Evolutionary conservation across 2,329 filamentous ascomycete species (phyloP).

Genomic region (Trichoderma cornu-damae): DNA sequence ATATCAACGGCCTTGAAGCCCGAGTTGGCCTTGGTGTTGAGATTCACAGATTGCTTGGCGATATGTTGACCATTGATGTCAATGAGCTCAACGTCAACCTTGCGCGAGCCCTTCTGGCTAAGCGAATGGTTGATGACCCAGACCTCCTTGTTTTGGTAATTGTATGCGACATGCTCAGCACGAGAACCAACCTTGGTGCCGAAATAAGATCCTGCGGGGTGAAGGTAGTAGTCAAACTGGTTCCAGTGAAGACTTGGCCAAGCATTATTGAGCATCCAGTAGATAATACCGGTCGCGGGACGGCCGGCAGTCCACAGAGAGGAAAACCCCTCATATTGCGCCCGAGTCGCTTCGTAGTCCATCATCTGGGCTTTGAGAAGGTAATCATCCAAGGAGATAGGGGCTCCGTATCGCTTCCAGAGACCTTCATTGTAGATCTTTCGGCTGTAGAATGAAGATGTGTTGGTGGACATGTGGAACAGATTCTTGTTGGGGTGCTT

Average conservation of each 20-base stretch:
- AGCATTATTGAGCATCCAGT: constrained; percentile 64
- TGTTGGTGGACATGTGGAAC: constrained; percentile 56
- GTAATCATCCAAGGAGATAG: constrained; percentile 52
- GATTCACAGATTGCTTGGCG: constrained; percentile 28
- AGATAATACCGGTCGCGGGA: constrained; percentile 56
- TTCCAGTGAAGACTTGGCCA: constrained; percentile 64
- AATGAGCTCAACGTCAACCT: constrained; percentile 46
- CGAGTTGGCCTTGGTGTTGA: constrained; percentile 41
- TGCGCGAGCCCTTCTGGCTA: constrained; percentile 36
- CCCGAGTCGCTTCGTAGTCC: constrained; percentile 59
- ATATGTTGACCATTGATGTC: constrained; percentile 42
- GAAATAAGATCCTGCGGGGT: constrained; percentile 53
- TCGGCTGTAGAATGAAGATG: constrained; percentile 51
- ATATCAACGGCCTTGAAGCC: constrained; percentile 31
- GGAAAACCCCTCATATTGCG: constrained; percentile 54
- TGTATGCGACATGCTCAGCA: constrained; percentile 50
- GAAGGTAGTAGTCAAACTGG: constrained; percentile 58
- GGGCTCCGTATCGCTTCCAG: constrained; percentile 46
- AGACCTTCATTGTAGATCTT: constrained; percentile 55
- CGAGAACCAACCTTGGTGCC: constrained; percentile 50
- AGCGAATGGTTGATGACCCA: constrained; percentile 53
- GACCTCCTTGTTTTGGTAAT: constrained; percentile 43
- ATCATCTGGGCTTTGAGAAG: constrained; percentile 55
- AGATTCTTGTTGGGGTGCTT: constrained; percentile 45
- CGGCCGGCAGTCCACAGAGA: constrained; percentile 45